A percentile compares a stretch with the other conserved stretches of the same genome.
Evolutionary conservation across 306 rosid genomes (phyloP).

Genomic region (Vicia sativa): DNA sequence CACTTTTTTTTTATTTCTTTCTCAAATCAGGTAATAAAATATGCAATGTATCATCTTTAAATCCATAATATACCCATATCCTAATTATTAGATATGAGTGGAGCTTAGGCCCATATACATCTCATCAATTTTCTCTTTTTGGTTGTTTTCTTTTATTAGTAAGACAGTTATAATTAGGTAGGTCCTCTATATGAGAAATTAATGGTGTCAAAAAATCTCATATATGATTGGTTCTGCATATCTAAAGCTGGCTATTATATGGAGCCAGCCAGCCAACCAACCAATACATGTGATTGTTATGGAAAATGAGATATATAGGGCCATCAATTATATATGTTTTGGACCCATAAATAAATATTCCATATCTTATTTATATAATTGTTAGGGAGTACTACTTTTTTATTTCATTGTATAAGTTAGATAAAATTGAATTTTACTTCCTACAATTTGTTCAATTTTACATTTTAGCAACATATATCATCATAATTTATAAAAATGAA

Average conservation of each 20-base stretch:
- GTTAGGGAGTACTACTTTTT: too few relatives aligned
- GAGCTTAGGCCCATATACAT: neutral
- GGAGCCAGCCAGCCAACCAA: neutral
- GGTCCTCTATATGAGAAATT: too few relatives aligned
- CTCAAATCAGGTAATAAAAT: neutral
- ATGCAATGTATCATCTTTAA: neutral
- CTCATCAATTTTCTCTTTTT: neutral
- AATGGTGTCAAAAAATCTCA: too few relatives aligned
- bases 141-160: slow-evolving; percentile 4
- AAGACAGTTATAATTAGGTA: neutral
- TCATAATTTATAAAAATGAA: too few relatives aligned
- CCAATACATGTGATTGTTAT: neutral
- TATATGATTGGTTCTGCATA: neutral
- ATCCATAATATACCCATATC: neutral
- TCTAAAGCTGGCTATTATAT: neutral
- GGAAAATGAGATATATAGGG: neutral
- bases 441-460: too few relatives aligned
- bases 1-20: neutral
- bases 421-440: too few relatives aligned
- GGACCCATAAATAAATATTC: too few relatives aligned
- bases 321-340: neutral
- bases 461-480: too few relatives aligned
- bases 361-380: too few relatives aligned
- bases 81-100: neutral
- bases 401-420: too few relatives aligned